Base-by-base conservation (phyloP, 148 eudicot species). In the Dianthus caryophyllus region DNA sequence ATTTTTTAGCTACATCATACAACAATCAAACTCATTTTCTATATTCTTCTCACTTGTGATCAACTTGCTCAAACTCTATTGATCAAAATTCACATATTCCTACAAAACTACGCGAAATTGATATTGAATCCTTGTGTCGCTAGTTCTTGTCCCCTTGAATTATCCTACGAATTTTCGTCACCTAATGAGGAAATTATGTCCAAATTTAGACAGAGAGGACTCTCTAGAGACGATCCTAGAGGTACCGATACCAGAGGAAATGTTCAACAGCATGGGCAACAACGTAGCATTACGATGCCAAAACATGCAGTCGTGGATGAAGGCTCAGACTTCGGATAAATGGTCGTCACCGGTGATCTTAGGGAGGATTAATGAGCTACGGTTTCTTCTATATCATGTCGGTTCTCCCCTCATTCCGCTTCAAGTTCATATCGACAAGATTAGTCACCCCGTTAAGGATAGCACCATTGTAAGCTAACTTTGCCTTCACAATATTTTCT, bases 351-450 rank as follows among this genome's bases (percentile, higher is more conserved):
- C 98, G 0, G 64, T 84, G 26, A 77, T 94, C 11, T 80, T 86
- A 9, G 87, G 84, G 3, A 84, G 95, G 15, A 79, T 90, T 44
- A 90, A 94, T 31, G 99, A 94, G 83, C 85, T 94, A 0, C 85
- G 92, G 9, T 94, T 94, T 75, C 84, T 94, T 30, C 90, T 94
- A 29, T 84, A 71, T 62, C 75, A 86, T 16, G 77, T 94, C 21
- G 99, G 97, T 10, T 88, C 85, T 21, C 97, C 99, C 14, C 85
- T 94, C 26, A 75, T 94, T n/a, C 99, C 99, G 65, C 88, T 94
- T 58, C 99, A 94, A 66, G 85, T 90, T 29, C 84, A 88, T 44
- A 60, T 88, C 2, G 87, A 84, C 65, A 82, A 83, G 56, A 49
- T 85, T 30, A 78, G 76, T 18, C 96, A 86, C 4, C 87, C 96